These are phyloP conservation scores for Borovskyia barvae DNA, from an alignment of 208 protist genomes.

Conservation along the genomic window DNA sequence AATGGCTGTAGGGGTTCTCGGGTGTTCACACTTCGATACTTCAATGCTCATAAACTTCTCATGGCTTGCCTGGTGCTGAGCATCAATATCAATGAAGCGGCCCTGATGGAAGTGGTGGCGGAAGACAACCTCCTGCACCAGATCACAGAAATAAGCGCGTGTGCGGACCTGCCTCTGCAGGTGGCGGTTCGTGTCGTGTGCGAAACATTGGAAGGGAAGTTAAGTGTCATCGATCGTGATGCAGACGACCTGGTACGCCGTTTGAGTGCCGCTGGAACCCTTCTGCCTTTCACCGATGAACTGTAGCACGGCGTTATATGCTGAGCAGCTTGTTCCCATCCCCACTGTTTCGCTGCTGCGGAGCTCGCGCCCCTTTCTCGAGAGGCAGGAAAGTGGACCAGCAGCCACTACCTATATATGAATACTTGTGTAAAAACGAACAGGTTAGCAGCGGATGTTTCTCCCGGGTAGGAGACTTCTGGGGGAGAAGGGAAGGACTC, in stretches of 20 bases:
- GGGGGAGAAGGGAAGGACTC: no score
- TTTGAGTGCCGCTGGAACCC: slow-evolving; percentile 17
- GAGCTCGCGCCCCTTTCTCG: no score
- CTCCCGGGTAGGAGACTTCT: no score
- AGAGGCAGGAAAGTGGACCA: no score
- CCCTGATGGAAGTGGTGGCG: slow-evolving; percentile 9
- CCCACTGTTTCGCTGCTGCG: no score
- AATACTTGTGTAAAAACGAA: no score
- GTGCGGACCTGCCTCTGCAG: slow-evolving; percentile 15
- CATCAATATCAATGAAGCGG: slow-evolving; percentile 36
- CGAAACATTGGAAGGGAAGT: slow-evolving; percentile 30
- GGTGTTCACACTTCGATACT: slow-evolving; percentile 39
- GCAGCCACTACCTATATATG: no score
- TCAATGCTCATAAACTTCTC: slow-evolving; percentile 39
- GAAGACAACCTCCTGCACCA: slow-evolving; percentile 17
- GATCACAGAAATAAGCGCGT: slow-evolving; percentile 22
- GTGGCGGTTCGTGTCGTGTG: slow-evolving; percentile 36
- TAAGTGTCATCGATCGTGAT: slow-evolving; percentile 25
- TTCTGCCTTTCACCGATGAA: slow-evolving; percentile 1
- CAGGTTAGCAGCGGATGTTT: no score
- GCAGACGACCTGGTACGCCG: slow-evolving; percentile 29
- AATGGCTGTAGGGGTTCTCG: slow-evolving; percentile 14
- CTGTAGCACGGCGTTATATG: not conserved
- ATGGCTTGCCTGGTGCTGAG: slow-evolving; percentile 38
- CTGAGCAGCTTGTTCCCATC: not conserved